phyloP scores from a whole-genome alignment of 1,139 yeast species.

The Lizanozyma gosingica region DNA sequence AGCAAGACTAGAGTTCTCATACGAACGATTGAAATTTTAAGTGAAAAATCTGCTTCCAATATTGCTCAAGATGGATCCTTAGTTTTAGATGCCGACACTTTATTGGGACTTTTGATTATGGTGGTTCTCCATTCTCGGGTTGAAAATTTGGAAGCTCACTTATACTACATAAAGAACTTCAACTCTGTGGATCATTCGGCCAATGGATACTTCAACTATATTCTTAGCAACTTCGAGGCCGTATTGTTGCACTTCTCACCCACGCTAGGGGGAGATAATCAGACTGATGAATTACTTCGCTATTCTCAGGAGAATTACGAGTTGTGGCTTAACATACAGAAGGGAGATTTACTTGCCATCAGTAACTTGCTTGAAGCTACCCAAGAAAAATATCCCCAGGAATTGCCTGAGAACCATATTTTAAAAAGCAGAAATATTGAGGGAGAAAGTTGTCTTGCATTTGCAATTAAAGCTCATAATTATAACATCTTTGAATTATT shows the following conservation, averaged over 20 bases:
- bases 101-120: constrained; percentile 64
- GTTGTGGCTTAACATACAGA: constrained; percentile 48
- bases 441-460: constrained; percentile 63
- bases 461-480: constrained; percentile 40
- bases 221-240: constrained; percentile 21
- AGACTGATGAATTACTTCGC: constrained; percentile 28
- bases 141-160: constrained; percentile 50
- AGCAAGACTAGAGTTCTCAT: constrained; percentile 46
- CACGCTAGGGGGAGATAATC: constrained; percentile 39
- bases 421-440: constrained; percentile 43
- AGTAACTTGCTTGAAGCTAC: constrained; percentile 9
- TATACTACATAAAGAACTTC: constrained; percentile 58
- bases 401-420: constrained; percentile 30
- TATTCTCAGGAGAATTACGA: constrained; percentile 40
- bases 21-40: constrained; percentile 45
- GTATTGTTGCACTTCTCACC: constrained; percentile 55
- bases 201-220: constrained; percentile 34
- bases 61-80: constrained; percentile 12
- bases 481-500: constrained; percentile 38
- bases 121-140: constrained; percentile 61
- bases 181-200: constrained; percentile 22
- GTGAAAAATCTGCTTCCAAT: constrained; percentile 18
- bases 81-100: constrained; percentile 70
- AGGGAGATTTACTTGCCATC: constrained; percentile 14
- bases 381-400: constrained; percentile 12